Percentiles rank a stretch among this genome's conserved stretches.
These are phyloP conservation scores for Aspergillus ustus DNA, from an alignment of 2,329 filamentous ascomycete species.

Conservation along the genomic window DNA sequence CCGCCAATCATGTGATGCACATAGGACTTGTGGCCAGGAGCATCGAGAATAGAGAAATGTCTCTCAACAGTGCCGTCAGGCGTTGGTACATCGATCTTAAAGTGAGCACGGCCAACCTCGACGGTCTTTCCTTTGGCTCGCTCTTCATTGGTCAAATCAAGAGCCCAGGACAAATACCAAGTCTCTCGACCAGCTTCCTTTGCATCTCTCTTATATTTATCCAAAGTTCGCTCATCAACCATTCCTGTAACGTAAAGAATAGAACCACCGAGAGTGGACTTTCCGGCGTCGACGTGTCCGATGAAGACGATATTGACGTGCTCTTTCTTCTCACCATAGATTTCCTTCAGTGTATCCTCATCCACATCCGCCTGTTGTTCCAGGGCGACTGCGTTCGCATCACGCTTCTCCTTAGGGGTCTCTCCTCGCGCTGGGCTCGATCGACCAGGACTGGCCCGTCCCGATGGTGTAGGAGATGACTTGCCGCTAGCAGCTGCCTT, in stretches of 20 bases:
- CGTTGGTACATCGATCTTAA: conserved; percentile 69
- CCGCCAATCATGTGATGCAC: conserved; percentile 98
- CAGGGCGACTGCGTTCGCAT: conserved; percentile 82
- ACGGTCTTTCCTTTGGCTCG: conserved; percentile 96
- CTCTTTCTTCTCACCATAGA: conserved; percentile 80
- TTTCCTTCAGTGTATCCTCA: conserved; percentile 84
- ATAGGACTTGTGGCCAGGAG: conserved; percentile 96
- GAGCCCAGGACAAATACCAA: conserved; percentile 98
- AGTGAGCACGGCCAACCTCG: conserved; percentile 92
- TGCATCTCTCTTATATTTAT: conserved; percentile 96
- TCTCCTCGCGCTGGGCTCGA: conserved; percentile 74
- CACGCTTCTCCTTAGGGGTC: conserved; percentile 62
- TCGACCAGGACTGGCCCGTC: conserved; percentile 76
- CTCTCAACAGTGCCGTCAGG: conserved; percentile 70
- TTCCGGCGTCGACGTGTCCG: conserved; percentile 97
- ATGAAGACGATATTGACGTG: conserved; percentile 96
- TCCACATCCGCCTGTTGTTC: conserved; percentile 81
- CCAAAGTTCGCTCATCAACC: conserved; percentile 98
- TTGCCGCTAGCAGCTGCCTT: conserved; percentile 65
- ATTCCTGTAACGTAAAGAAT: conserved; percentile 94
- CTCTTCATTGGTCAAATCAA: conserved; percentile 97
- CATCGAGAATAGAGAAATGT: conserved; percentile 94
- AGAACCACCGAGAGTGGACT: conserved; percentile 91
- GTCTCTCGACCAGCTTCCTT: conserved; percentile 96
- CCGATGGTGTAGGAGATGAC: conserved; percentile 81